Base-by-base conservation (phyloP, 1,284 basidiomycete genomes). In the Caloboletus firmus region DNA sequence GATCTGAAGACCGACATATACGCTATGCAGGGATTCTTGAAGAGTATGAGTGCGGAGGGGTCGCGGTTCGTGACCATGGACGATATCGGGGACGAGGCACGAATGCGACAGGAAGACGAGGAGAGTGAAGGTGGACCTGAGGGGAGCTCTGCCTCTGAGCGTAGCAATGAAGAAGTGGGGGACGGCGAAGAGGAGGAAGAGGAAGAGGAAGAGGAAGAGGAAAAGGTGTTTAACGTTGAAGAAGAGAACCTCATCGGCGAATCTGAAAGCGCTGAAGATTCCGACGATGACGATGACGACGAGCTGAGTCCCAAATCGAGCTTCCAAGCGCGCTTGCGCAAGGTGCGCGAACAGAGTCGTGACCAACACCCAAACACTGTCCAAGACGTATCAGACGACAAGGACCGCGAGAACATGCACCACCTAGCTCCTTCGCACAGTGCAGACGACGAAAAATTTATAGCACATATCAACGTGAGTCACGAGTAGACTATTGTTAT, bases 391-490 rank as follows among this genome's bases (percentile, higher is more conserved):
- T 57, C 73, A 58, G 69, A 74, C 13, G 72, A 74, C 7, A 72
- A 75, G 9, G 69, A 41, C 7, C 44, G 47, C 9, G 49, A 52
- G 9, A 47, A 42, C 18, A 10, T 0, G 5, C 22, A 4, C 22
- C 20, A 49, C 49, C 8, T 35, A 6, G 47, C 24, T 49, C 61
- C 65, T 52, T 73, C 78, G 0, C 84, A 83, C 81, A 80, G 79
- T 1, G 84, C 87, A 43, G 67, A 79, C 26, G 85, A 91, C 55
- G 85, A 92, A 40, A 80, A 79, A 36, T 83, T 83, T 59, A 75
- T 87, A 44, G 76, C 76, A n/a, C 64, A 79, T 15, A 79, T 92
- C 36, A 70, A 89, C 64, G 90, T 87, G 59, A 55, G 75, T 70
- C 4, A 43, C 54, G 40, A 17, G 2, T 42, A 30, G 40, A 15